Conservation (phyloP, 257 asterid genomes). For the Pogostemon cablin region DNA sequence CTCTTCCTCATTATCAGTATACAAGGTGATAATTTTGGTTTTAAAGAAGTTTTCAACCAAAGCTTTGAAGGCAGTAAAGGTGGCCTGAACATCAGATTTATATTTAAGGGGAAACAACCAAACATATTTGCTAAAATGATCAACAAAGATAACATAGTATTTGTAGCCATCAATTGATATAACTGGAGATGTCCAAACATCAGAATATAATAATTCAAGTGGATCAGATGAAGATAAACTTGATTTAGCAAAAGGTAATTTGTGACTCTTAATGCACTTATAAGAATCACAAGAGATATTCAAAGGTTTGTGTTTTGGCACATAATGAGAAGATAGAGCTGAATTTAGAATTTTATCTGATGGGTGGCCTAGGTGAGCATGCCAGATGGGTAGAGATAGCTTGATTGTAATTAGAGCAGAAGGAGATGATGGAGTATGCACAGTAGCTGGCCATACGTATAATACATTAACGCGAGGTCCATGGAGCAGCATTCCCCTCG, state of each 20-base stretch:
- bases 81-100: neutral
- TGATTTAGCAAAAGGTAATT: neutral
- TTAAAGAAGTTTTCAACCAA: neutral
- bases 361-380: neutral
- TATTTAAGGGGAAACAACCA: neutral
- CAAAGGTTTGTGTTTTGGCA: neutral
- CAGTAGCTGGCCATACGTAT: neutral
- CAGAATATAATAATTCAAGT: neutral
- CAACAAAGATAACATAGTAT: too few species aligned
- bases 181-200: too few species aligned
- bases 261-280: too few species aligned
- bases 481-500: neutral
- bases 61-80: neutral
- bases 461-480: neutral
- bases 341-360: neutral
- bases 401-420: neutral
- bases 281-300: neutral
- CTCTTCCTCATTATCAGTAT: constrained; percentile 6
- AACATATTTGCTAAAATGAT: too few species aligned
- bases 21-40: neutral
- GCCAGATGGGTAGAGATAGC: neutral
- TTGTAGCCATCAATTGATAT: too few species aligned
- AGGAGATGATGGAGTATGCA: neutral
- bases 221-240: neutral
- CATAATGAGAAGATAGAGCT: neutral